Conservation (phyloP, 495 filamentous ascomycete species). For the Penicillium desertorum region DNA sequence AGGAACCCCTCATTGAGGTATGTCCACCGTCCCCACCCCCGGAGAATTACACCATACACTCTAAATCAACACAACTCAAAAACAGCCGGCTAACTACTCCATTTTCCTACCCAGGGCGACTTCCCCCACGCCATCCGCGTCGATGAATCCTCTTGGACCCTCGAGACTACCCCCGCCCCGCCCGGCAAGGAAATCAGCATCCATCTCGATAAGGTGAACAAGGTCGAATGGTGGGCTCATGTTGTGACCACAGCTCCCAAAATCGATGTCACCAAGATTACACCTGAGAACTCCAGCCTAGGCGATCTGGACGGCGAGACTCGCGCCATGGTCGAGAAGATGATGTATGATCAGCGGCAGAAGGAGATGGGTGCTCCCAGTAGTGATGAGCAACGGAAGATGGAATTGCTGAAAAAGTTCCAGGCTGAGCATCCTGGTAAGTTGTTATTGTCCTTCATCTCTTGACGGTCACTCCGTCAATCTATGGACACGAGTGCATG, state of each 20-base stretch:
- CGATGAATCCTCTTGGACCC: conserved; percentile 94
- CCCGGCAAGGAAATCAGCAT: conserved; percentile 74
- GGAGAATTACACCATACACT: not conserved
- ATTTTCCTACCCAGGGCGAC: conserved; percentile 60
- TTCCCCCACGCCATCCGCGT: conserved; percentile 75
- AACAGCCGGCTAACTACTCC: not conserved
- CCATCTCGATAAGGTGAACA: conserved; percentile 95
- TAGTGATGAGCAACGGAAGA: conserved; percentile 90
- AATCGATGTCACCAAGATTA: conserved; percentile 94
- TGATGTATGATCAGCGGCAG: conserved; percentile 99
- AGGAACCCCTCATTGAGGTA: conserved; percentile 84
- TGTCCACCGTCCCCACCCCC: conserved; percentile 10
- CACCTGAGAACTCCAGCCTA: conserved; percentile 85
- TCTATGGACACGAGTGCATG: not conserved
- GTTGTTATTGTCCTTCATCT: not conserved
- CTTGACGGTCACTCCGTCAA: not conserved
- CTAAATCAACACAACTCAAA: not conserved
- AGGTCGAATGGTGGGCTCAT: conserved; percentile 97
- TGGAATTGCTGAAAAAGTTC: conserved; percentile 89
- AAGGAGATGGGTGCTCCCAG: conserved; percentile 88
- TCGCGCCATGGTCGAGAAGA: conserved; percentile 98
- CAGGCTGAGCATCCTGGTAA: conserved; percentile 83
- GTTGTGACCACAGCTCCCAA: conserved; percentile 74
- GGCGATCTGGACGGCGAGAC: conserved; percentile 95
- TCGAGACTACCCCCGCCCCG: conserved; percentile 62